Percentiles rank a stretch among this genome's conserved stretches.
Conservation (phyloP, 129 eudicot species). For the Arctium lappa region DNA sequence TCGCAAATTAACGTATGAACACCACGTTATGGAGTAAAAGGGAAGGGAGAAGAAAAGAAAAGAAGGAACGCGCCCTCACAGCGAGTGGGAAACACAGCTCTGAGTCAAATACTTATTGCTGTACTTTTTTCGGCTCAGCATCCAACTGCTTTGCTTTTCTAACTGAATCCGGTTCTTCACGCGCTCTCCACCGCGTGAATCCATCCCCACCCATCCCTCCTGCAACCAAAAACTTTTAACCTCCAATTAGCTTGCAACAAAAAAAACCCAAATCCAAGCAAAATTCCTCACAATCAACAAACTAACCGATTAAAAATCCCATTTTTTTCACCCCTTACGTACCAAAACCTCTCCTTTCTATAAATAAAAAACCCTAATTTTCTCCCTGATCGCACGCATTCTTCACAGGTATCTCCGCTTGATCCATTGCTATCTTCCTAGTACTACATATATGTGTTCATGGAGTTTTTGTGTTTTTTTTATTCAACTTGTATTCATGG, state of each 20-base stretch:
- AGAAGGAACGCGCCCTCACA: no score
- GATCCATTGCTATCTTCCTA: background rate
- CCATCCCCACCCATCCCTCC: background rate
- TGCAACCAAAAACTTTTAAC: background rate
- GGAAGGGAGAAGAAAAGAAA: no score
- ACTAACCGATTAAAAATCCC: background rate
- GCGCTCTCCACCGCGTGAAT: conserved; percentile 21
- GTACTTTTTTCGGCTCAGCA: conserved; percentile 11
- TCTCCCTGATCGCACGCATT: conserved; percentile 21
- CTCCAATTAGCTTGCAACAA: conserved; percentile 18
- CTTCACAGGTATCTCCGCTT: conserved; percentile 24
- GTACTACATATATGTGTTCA: background rate
- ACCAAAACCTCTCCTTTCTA: conserved; percentile 21
- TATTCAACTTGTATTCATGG: background rate
- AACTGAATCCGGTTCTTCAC: conserved; percentile 30
- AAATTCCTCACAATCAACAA: conserved; percentile 16
- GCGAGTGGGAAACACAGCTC: background rate
- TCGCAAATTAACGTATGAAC: no score
- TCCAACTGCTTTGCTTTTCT: conserved; percentile 21
- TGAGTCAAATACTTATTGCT: background rate
- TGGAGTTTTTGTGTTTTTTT: background rate
- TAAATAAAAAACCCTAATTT: conserved; percentile 37
- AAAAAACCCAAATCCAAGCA: conserved; percentile 11
- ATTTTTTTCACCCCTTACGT: background rate
- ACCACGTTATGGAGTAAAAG: no score